These are phyloP conservation scores for Trichoderma atroviride DNA, from an alignment of 2,329 filamentous ascomycete genomes.

Conservation along the genomic window DNA sequence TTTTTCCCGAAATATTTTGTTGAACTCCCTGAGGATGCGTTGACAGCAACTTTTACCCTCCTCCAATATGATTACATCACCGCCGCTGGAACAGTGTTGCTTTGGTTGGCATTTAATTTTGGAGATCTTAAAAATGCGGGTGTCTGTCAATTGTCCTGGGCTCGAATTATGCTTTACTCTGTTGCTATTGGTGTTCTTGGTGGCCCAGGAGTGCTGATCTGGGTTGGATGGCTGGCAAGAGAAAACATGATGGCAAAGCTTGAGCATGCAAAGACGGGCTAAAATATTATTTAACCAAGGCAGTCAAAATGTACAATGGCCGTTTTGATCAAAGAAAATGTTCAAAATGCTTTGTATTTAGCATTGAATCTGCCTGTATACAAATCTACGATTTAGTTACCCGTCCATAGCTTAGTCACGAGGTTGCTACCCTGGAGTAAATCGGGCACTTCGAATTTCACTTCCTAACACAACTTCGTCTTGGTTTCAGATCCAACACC, in stretches of 20 bases:
- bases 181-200: background rate
- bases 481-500: background rate
- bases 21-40: conserved; percentile 27
- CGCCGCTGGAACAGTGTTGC: conserved; percentile 27
- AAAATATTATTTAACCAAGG: background rate
- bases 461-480: background rate
- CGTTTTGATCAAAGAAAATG: background rate
- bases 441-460: background rate
- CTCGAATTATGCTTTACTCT: conserved; percentile 9
- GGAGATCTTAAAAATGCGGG: conserved; percentile 33
- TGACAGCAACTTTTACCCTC: conserved; percentile 29
- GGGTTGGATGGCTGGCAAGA: conserved; percentile 20
- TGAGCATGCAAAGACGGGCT: conserved; percentile 7
- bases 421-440: conserved; percentile 11
- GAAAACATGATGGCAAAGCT: conserved; percentile 13
- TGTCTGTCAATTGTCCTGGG: conserved; percentile 11
- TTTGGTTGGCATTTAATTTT: conserved; percentile 35
- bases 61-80: conserved; percentile 38
- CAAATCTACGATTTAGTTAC: background rate
- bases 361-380: background rate
- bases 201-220: conserved; percentile 19
- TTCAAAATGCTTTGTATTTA: background rate
- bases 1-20: conserved; percentile 35
- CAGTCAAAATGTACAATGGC: background rate
- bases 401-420: background rate